These are phyloP conservation scores for Metschnikowia koreensis DNA, from an alignment of 805 yeast species.

Conservation along the genomic window DNA sequence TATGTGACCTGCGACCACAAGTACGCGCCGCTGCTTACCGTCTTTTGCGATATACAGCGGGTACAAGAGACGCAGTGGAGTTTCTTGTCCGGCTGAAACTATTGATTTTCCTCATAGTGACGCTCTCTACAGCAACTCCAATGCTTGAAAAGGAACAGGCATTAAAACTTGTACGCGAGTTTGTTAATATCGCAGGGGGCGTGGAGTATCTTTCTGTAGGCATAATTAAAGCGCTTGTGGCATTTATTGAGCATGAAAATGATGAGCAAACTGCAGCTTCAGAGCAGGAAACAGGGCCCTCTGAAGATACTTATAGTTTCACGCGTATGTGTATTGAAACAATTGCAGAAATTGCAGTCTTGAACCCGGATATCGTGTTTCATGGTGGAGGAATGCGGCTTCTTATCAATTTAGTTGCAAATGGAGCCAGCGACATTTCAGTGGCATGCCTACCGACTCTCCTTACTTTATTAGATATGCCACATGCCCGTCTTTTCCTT, in stretches of 20 bases:
- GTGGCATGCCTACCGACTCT: slow-evolving; percentile 42
- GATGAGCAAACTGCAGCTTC: slow-evolving; percentile 4
- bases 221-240: slow-evolving; percentile 62
- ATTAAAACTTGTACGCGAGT: slow-evolving; percentile 62
- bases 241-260: slow-evolving; percentile 50
- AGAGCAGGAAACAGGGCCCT: neutral
- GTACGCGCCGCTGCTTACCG: slow-evolving; percentile 77
- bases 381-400: slow-evolving; percentile 55
- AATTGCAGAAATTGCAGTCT: slow-evolving; percentile 35
- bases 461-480: slow-evolving; percentile 55
- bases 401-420: slow-evolving; percentile 37
- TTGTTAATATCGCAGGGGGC: slow-evolving; percentile 54
- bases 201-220: slow-evolving; percentile 55
- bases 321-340: slow-evolving; percentile 41
- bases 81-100: slow-evolving; percentile 53
- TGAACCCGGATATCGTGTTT: slow-evolving; percentile 44
- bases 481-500: slow-evolving; percentile 51
- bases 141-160: slow-evolving; percentile 73
- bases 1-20: slow-evolving; percentile 55
- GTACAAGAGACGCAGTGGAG: slow-evolving; percentile 52
- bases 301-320: slow-evolving; percentile 8
- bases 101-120: slow-evolving; percentile 60
- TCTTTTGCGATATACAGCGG: slow-evolving; percentile 62
- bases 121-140: slow-evolving; percentile 60
- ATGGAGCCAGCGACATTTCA: slow-evolving; percentile 21